A percentile compares a stretch with the other conserved stretches of the same genome.
Evolutionary conservation across 225 moss, liverwort and hornwort genomes (phyloP).

Genomic region (Polytrichum formosum): DNA sequence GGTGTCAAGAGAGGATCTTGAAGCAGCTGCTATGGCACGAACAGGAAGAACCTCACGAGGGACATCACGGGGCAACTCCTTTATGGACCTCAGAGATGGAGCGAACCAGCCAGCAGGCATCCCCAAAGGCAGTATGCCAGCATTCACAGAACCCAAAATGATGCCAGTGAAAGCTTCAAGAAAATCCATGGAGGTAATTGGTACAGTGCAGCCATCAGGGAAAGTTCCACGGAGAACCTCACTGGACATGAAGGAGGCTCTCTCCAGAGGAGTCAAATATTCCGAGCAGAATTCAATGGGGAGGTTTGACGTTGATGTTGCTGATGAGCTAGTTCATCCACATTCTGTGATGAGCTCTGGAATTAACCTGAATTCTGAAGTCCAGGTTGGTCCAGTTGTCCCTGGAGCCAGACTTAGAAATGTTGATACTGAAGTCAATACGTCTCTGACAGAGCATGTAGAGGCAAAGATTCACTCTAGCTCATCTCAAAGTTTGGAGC

Average conservation of each 20-base stretch:
- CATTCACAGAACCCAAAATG: slow-evolving; percentile 1
- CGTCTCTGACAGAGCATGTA: not conserved
- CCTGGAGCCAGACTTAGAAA: slow-evolving; percentile 1
- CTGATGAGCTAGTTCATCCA: slow-evolving; percentile 11
- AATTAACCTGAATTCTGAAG: slow-evolving; percentile 11
- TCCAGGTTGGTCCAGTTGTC: slow-evolving; percentile 6
- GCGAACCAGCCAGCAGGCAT: slow-evolving; percentile 7
- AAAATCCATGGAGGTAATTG: slow-evolving; percentile 8
- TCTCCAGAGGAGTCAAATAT: slow-evolving; percentile 20
- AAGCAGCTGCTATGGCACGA: slow-evolving; percentile 22
- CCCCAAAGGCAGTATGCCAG: slow-evolving; percentile 5
- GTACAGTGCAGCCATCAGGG: slow-evolving; percentile 13
- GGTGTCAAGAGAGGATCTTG: slow-evolving; percentile 17
- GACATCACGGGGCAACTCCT: slow-evolving; percentile 14
- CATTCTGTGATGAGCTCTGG: slow-evolving; percentile 15
- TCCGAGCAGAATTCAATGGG: slow-evolving; percentile 16
- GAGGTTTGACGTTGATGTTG: slow-evolving; percentile 16
- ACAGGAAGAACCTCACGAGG: slow-evolving; percentile 15
- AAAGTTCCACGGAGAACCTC: slow-evolving; percentile 16
- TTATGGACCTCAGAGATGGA: slow-evolving; percentile 16
- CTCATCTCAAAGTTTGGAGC: too few relatives aligned
- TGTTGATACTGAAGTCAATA: too few relatives aligned
- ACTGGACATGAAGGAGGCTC: slow-evolving; percentile 32
- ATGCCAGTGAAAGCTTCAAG: slow-evolving; percentile 14
- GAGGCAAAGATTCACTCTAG: slow-evolving; percentile 5